These are phyloP conservation scores for Fomitopsis palustris DNA, from an alignment of 1,284 basidiomycete species.

Conservation along the genomic window DNA sequence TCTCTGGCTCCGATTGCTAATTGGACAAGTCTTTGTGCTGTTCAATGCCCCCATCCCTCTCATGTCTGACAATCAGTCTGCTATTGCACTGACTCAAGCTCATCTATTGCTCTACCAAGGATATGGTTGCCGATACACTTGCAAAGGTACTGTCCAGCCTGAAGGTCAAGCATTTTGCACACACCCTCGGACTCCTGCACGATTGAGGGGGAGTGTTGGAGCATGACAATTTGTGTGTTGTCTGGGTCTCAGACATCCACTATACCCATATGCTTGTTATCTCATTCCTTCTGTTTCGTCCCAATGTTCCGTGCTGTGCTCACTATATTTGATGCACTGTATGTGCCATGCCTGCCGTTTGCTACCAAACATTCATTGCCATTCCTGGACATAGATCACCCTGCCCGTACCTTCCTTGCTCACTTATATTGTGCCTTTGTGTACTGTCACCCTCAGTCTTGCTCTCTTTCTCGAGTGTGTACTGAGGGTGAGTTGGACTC, in stretches of 20 bases:
- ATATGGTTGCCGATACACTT: conserved; percentile 6
- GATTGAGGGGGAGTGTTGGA: conserved; percentile 7
- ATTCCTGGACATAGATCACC: too few species aligned
- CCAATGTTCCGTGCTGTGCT: too few species aligned
- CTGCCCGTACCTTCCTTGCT: too few species aligned
- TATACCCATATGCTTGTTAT: neutral
- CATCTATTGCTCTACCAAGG: conserved; percentile 2
- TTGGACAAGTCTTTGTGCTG: conserved; percentile 18
- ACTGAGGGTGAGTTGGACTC: neutral
- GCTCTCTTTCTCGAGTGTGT: too few species aligned
- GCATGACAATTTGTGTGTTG: neutral
- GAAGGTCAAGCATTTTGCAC: neutral
- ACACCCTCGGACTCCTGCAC: neutral
- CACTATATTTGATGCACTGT: too few species aligned
- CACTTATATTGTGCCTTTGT: too few species aligned
- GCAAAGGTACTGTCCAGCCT: neutral
- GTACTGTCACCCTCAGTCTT: too few species aligned
- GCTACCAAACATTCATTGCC: too few species aligned
- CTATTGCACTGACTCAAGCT: conserved; percentile 24
- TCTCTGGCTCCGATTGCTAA: conserved; percentile 26
- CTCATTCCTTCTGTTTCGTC: too few species aligned
- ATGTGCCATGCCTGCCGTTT: too few species aligned
- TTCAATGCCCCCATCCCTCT: conserved; percentile 15
- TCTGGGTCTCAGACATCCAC: neutral
- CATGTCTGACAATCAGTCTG: conserved; percentile 30